Base-by-base conservation (phyloP, 345 rosid genomes). In the Kernera saxatilis region DNA sequence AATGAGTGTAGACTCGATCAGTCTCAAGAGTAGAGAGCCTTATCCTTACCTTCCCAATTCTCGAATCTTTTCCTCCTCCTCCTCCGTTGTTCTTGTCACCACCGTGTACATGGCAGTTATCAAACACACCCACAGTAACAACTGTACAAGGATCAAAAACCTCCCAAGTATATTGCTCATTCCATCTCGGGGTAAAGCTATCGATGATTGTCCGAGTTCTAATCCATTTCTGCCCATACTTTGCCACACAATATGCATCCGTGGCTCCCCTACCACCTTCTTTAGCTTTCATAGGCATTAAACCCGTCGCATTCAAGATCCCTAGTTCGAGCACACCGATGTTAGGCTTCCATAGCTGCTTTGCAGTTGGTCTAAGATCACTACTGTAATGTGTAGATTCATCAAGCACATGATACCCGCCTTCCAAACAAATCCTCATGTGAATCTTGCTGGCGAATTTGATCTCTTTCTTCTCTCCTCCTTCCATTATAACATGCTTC, bases 151-250 rank as follows among this genome's bases (percentile, higher is more conserved):
- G 85, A 61, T 90, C 97, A 0, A 81, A 88, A 66, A 88, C 97
- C 77, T 93, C 97, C 97, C 98, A 93, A 10, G 89, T 93, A 69
- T 93, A 93, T 33, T 90, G 98, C 81, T 90, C 98, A 48, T 93
- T 93, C 98, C 98, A 93, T 73, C 73, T 84, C 57, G 98, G 98
- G 18, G 67, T 78, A 45, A 86, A 85, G 80, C 82, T 88, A 77
- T 93, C 97, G 0, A 86, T 84, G 48, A 93, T 90, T 5, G 98
- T 90, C 58, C 98, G 82, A 8, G 98, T 93, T 14, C 98, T 85
- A 54, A 93, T 73, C 98, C 98, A 93, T 75, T 93, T 93, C 81
- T 87, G 97, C 17, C 98, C 98, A 53, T 93, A 93, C 64, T 93
- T 93, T 3, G 98, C 98, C 39, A 88, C 98, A 73, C 98, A 93